phyloP scores from a whole-genome alignment of 2,329 filamentous ascomycete genomes.

The Xylaria sp. region DNA sequence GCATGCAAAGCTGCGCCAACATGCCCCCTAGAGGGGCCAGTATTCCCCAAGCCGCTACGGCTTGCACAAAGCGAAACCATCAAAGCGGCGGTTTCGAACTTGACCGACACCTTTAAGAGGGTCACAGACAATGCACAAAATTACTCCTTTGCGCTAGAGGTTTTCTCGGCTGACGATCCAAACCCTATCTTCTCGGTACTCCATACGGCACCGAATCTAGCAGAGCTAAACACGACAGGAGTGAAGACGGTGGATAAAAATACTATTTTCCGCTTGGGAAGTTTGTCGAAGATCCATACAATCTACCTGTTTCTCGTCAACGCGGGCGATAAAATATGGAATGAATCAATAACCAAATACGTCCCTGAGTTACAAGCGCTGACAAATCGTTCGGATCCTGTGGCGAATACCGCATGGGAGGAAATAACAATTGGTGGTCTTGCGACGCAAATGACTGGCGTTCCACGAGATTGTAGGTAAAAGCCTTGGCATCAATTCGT shows the following conservation, averaged over 20 bases:
- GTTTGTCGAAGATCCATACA: conserved; percentile 55
- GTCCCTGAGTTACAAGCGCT: conserved; percentile 43
- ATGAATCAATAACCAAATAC: conserved; percentile 47
- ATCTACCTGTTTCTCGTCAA: conserved; percentile 50
- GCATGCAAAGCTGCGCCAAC: conserved; percentile 35
- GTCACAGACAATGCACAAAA: conserved; percentile 40
- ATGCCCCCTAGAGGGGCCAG: conserved; percentile 45
- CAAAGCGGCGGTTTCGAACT: conserved; percentile 38
- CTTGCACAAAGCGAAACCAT: conserved; percentile 39
- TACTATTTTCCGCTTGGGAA: conserved; percentile 56
- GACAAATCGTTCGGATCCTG: conserved; percentile 41
- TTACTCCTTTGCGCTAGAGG: conserved; percentile 52
- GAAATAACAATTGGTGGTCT: conserved; percentile 47
- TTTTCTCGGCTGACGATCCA: conserved; percentile 51
- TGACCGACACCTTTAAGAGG: conserved; percentile 41
- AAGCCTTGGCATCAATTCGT: not conserved
- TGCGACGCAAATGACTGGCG: conserved; percentile 44
- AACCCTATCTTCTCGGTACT: conserved; percentile 50
- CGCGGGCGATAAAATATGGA: conserved; percentile 45
- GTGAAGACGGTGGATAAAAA: conserved; percentile 51
- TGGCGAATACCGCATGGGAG: conserved; percentile 46
- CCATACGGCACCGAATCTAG: conserved; percentile 49
- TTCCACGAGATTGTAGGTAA: conserved; percentile 44
- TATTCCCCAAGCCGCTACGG: conserved; percentile 43
- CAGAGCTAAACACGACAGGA: conserved; percentile 44